phyloP scores from a whole-genome alignment of 139 green algal genomes.

The Prasinococcaceae sp. region DNA sequence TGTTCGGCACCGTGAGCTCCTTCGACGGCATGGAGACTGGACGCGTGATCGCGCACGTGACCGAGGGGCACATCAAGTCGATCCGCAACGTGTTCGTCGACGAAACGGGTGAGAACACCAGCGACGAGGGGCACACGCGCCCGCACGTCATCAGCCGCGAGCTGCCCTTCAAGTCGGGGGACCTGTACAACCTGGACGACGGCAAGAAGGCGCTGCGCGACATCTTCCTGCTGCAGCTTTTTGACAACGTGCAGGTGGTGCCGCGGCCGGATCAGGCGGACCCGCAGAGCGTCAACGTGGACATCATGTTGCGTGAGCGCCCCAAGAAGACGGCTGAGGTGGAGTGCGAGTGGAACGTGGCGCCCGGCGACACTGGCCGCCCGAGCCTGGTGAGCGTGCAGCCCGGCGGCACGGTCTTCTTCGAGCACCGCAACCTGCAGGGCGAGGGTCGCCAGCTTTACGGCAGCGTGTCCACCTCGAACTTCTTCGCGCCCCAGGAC shows the following conservation, averaged over 20 bases:
- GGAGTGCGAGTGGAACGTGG: constrained; percentile 47
- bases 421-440: constrained; percentile 55
- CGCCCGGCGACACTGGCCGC: constrained; percentile 33
- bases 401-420: constrained; percentile 17
- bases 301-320: constrained; percentile 56
- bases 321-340: constrained; percentile 32
- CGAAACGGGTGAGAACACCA: constrained; percentile 33
- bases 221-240: constrained; percentile 57
- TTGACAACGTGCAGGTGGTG: constrained; percentile 65
- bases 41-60: constrained; percentile 40
- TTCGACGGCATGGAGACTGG: constrained; percentile 65
- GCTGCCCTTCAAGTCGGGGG: constrained; percentile 39
- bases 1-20: constrained; percentile 19
- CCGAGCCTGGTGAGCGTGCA: constrained; percentile 31
- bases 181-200: constrained; percentile 59
- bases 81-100: constrained; percentile 42
- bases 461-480: constrained; percentile 44
- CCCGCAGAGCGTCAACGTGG: constrained; percentile 44
- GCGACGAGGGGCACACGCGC: constrained; percentile 17
- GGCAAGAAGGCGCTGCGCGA: constrained; percentile 50
- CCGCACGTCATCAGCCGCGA: constrained; percentile 34
- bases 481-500: constrained; percentile 52
- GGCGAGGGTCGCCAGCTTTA: constrained; percentile 34
- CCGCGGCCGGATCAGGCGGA: constrained; percentile 38
- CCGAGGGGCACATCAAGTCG: constrained; percentile 39